Base-by-base conservation (phyloP, 129 eudicot species). In the Ambrosia trifida region DNA sequence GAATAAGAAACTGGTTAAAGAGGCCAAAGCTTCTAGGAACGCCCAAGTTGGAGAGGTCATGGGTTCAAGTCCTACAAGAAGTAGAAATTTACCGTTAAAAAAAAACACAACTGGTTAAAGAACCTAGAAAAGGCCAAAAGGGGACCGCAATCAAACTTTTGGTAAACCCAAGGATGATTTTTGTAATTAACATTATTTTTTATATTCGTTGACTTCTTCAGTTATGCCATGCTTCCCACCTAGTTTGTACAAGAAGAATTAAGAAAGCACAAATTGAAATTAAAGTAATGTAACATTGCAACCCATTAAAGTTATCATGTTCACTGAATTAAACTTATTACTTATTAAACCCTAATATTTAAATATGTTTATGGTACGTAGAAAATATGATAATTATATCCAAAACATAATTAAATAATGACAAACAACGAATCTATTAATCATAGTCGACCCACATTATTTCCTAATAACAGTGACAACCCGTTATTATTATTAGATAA, bases 191-290 rank as follows among this genome's bases (percentile, higher is more conserved):
- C 43, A 5, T 38, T 5, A 0, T 38, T 44, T 17, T 12, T 35
- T 62, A 45, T 60, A 72, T 72, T 19, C n/a, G 70, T 62, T 73
- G 78, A 73, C 70, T 49, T 62, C 14, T 62, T 49, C 35, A 73
- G 63, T 49, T 62, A 7, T 47, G 61, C 46, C 77, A 63, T 73
- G 77, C 63, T 49, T 73, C 70, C 63, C 70, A 62, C 70, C 33
- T 45, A 18, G 63, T 72, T 35, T 61, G 69, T 73, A 20, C 52
- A 33, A 73, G 24, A 73, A 49, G 31, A 40, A 53, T 53, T 18
- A 53, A 53, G 60, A 57, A 57, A 11, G 24, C 36, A 28, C 63
- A 57, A 57, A 10, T 57, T 57, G 63, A 28, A 28, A 28, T 1
- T 57, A 57, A 57, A 57, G 30, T 57, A 57, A 24, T 31, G 3